phyloP scores from a whole-genome alignment of 768 basidiomycete species.

The Kwoniella bestiolae region DNA sequence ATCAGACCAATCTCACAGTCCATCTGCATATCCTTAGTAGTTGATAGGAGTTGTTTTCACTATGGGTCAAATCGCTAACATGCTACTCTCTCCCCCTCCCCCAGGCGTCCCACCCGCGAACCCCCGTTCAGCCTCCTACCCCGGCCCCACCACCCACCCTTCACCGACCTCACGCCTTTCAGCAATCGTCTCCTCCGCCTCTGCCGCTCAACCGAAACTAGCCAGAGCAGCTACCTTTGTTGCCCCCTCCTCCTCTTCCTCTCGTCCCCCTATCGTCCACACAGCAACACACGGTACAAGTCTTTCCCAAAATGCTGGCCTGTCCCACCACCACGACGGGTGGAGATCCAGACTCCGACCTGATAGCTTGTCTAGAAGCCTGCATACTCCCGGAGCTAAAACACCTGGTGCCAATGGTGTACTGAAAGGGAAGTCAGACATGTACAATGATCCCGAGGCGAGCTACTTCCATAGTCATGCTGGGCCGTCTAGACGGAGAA shows the following conservation, averaged over 20 bases:
- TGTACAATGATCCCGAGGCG: constrained; percentile 23
- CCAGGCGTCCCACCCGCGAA: constrained; percentile 19
- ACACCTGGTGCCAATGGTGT: constrained; percentile 3
- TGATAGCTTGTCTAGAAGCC: constrained; percentile 3
- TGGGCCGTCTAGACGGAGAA: constrained; percentile 1
- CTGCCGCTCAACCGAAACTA: constrained; percentile 25
- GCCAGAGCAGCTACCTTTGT: constrained; percentile 22
- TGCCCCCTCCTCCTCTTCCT: constrained; percentile 12
- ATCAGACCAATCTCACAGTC: too few relatives aligned
- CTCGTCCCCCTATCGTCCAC: neutral
- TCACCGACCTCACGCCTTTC: constrained; percentile 29
- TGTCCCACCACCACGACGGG: neutral
- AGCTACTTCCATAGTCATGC: constrained; percentile 23
- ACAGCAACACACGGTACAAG: neutral
- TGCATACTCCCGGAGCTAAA: neutral
- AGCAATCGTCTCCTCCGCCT: constrained; percentile 21
- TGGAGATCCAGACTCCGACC: constrained; percentile 3
- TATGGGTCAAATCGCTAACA: too few relatives aligned
- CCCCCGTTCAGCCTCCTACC: constrained; percentile 22
- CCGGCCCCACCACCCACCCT: constrained; percentile 21
- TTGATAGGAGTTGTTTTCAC: too few relatives aligned
- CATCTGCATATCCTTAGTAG: too few relatives aligned
- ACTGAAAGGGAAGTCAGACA: constrained; percentile 1
- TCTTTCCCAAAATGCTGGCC: neutral
- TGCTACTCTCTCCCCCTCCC: neutral